Percentiles rank a stretch among this genome's conserved stretches.
Conservation (phyloP, 305 asterid species). For the Ilex paraguariensis region DNA sequence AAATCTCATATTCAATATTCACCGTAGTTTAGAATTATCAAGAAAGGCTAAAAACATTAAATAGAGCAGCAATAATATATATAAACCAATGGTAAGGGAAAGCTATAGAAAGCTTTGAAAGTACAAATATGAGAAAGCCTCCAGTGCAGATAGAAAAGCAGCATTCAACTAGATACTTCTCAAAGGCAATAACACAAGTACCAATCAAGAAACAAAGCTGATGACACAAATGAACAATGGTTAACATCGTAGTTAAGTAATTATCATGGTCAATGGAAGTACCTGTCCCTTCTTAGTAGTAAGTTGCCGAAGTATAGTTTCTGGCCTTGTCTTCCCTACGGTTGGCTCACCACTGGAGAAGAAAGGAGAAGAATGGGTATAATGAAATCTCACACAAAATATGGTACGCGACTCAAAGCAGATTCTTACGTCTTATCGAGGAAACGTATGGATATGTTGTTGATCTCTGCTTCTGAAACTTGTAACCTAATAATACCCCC, state of each 20-base stretch:
- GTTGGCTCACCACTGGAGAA: slow-evolving; percentile 81
- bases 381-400: slow-evolving; percentile 13
- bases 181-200: no score
- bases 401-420: background rate
- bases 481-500: slow-evolving; percentile 88
- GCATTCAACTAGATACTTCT: no score
- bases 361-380: slow-evolving; percentile 16
- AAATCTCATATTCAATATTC: no score
- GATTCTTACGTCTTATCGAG: slow-evolving; percentile 83
- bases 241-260: slow-evolving; percentile 4
- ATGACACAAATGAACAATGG: background rate
- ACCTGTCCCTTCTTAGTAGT: slow-evolving; percentile 98
- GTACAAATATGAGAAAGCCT: no score
- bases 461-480: slow-evolving; percentile 96
- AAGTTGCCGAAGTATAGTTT: slow-evolving; percentile 92
- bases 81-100: no score
- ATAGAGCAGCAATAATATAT: no score
- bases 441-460: slow-evolving; percentile 72
- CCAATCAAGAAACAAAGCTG: background rate
- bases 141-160: no score
- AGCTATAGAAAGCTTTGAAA: no score
- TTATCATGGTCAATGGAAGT: slow-evolving; percentile 8
- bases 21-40: no score
- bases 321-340: slow-evolving; percentile 82
- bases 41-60: no score